phyloP scores from a whole-genome alignment of 2,329 filamentous ascomycete genomes.

The Epichloe festucae region DNA sequence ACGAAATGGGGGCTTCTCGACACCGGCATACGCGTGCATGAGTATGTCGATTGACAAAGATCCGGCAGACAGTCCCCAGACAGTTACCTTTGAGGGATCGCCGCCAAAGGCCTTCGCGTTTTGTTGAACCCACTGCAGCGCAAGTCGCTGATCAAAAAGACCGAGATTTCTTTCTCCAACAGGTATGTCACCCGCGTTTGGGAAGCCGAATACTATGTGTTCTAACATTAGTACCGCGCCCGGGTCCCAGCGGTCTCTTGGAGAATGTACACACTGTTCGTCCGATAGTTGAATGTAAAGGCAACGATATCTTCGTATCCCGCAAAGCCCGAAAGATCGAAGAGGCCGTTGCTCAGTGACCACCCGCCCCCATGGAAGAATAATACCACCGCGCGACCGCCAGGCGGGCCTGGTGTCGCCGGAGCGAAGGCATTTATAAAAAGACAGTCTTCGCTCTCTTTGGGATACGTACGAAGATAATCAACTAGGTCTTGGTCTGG shows the following conservation, averaged over 20 bases:
- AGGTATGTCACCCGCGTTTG: conserved; percentile 26
- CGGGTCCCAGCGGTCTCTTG: too few species aligned
- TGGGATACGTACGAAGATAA: conserved; percentile 8
- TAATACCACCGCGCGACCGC: conserved; percentile 11
- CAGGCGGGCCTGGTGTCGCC: background rate
- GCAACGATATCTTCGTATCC: conserved; percentile 16
- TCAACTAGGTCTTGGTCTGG: conserved; percentile 10
- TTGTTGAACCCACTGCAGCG: conserved; percentile 14
- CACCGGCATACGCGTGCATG: conserved; percentile 10
- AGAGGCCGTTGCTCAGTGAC: conserved; percentile 12
- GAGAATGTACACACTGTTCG: conserved; percentile 9
- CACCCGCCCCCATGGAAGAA: conserved; percentile 16
- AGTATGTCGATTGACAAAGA: conserved; percentile 19
- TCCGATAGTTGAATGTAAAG: conserved; percentile 16
- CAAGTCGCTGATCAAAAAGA: conserved; percentile 15
- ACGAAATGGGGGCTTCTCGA: conserved; percentile 11
- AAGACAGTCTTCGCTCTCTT: conserved; percentile 18
- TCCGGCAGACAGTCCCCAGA: conserved; percentile 18
- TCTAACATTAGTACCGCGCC: background rate
- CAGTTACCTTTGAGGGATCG: conserved; percentile 13
- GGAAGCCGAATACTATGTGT: conserved; percentile 26
- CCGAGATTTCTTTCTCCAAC: conserved; percentile 20
- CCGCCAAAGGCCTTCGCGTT: conserved; percentile 16
- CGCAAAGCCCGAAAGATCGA: conserved; percentile 14
- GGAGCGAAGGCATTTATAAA: conserved; percentile 16